Conservation (phyloP, 257 asterid genomes). For the Nicotiana noctiflora region DNA sequence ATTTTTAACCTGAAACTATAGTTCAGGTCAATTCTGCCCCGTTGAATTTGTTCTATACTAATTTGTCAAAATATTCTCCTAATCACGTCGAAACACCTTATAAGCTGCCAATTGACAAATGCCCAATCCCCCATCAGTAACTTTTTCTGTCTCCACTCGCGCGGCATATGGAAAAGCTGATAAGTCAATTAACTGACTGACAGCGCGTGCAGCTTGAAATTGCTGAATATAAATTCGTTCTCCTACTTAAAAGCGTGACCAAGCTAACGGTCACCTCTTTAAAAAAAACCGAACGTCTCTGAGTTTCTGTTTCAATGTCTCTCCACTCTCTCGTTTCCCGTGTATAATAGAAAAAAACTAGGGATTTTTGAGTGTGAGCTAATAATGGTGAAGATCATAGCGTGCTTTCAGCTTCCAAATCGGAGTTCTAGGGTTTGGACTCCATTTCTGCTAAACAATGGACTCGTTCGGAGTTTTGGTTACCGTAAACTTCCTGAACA, state of each 20-base stretch:
- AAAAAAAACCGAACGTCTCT: background rate
- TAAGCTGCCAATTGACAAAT: conserved; percentile 1
- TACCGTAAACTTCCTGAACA: conserved; percentile 46
- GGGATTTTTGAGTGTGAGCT: background rate
- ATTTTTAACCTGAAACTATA: too few species aligned
- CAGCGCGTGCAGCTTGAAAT: background rate
- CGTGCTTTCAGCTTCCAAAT: conserved; percentile 13
- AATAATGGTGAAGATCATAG: conserved; percentile 29
- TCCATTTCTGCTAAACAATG: conserved; percentile 23
- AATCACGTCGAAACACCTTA: background rate
- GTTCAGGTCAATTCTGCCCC: too few species aligned
- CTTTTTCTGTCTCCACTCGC: background rate
- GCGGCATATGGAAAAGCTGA: background rate
- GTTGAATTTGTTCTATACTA: too few species aligned
- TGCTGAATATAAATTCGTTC: background rate
- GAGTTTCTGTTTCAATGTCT: background rate
- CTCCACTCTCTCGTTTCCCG: background rate
- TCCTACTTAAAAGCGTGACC: background rate
- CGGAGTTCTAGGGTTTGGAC: conserved; percentile 14
- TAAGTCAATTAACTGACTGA: background rate
- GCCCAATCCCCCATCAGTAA: background rate
- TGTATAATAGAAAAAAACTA: background rate
- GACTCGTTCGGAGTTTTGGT: conserved; percentile 6
- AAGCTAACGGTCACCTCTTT: background rate
- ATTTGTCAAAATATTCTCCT: background rate